Evolutionary conservation across 441 rosid genomes (phyloP).

Genomic region (Populus hybrid): DNA sequence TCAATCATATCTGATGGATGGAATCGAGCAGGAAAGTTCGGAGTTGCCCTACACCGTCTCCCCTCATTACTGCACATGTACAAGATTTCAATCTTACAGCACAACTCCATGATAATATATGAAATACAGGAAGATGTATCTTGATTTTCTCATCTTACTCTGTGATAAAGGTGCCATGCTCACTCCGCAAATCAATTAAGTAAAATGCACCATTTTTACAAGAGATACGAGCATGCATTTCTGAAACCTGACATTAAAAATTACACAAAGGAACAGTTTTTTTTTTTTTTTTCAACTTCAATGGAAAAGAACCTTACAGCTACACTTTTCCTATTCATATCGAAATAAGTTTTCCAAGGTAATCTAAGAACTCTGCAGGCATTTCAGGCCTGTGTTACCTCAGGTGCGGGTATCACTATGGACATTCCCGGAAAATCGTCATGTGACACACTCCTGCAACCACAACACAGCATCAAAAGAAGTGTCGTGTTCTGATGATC

Average conservation of each 20-base stretch:
- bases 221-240: conserved; percentile 68
- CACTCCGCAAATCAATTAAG: conserved; percentile 62
- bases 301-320: too few species aligned
- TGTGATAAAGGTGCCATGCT: conserved; percentile 68
- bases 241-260: conserved; percentile 50
- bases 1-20: conserved; percentile 56
- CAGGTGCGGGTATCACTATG: conserved; percentile 46
- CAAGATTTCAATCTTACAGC: not conserved
- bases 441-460: conserved; percentile 53
- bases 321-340: not conserved
- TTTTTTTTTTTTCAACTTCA: too few species aligned
- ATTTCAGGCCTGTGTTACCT: conserved; percentile 38
- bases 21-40: conserved; percentile 57
- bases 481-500: not conserved
- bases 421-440: conserved; percentile 51
- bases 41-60: conserved; percentile 45
- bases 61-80: conserved; percentile 54
- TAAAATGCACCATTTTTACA: conserved; percentile 75
- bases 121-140: conserved; percentile 1
- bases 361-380: not conserved
- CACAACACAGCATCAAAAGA: not conserved
- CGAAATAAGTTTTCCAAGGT: not conserved
- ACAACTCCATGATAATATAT: not conserved
- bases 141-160: conserved; percentile 48
- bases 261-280: not conserved